Conservation (phyloP, 768 basidiomycete genomes). For the Gyrodon lividus region DNA sequence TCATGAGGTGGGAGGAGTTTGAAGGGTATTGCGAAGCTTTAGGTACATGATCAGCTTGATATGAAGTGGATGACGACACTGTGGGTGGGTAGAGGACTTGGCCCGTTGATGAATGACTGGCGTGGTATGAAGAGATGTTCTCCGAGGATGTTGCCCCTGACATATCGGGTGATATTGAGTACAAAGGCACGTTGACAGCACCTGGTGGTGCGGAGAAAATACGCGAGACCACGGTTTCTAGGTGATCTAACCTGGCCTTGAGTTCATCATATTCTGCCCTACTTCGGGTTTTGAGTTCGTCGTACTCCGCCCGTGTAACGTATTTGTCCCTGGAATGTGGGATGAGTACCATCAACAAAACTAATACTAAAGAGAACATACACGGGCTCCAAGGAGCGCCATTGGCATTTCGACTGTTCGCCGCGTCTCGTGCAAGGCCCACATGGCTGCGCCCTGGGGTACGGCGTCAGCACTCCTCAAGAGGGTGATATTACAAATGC, state of each 20-base stretch:
- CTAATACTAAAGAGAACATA: constrained; percentile 39
- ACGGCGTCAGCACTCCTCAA: constrained; percentile 24
- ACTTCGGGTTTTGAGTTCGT: constrained; percentile 62
- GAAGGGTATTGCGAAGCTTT: constrained; percentile 29
- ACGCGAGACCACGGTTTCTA: constrained; percentile 55
- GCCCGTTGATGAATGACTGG: constrained; percentile 25
- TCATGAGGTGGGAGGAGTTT: constrained; percentile 27
- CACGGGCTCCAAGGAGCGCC: constrained; percentile 81
- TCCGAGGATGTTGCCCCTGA: constrained; percentile 27
- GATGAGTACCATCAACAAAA: constrained; percentile 11
- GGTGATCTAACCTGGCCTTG: constrained; percentile 58
- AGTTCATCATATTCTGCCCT: constrained; percentile 49
- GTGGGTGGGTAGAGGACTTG: constrained; percentile 25
- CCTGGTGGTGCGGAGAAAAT: constrained; percentile 29
- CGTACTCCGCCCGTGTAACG: constrained; percentile 73
- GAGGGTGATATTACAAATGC: constrained; percentile 9
- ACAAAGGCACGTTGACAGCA: constrained; percentile 29
- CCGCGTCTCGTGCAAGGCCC: constrained; percentile 77
- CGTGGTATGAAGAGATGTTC: constrained; percentile 24
- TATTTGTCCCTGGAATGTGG: constrained; percentile 64
- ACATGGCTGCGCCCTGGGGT: constrained; percentile 70
- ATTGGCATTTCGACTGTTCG: constrained; percentile 78
- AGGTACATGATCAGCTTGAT: constrained; percentile 23
- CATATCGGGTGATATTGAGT: constrained; percentile 31
- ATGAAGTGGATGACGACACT: constrained; percentile 22